phyloP scores from a whole-genome alignment of 495 filamentous ascomycete genomes.

The Annulohypoxylon bovei region DNA sequence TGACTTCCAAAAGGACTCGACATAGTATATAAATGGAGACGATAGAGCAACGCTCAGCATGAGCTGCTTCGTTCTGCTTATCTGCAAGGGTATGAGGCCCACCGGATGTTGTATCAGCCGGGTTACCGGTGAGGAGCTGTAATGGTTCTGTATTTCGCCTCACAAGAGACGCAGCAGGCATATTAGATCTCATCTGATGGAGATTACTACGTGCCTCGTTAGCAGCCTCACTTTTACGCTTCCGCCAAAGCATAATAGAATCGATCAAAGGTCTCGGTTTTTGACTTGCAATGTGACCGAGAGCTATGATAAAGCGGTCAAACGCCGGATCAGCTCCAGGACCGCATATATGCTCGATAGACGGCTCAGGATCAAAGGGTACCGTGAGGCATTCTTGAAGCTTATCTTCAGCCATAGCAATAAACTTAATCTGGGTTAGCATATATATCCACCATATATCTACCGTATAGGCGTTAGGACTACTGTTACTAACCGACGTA shows the following conservation, averaged over 20 bases:
- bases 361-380: conserved; percentile 76
- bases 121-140: conserved; percentile 45
- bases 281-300: conserved; percentile 91
- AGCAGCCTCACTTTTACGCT: conserved; percentile 90
- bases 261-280: conserved; percentile 97
- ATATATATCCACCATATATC: not conserved
- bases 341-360: conserved; percentile 88
- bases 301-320: conserved; percentile 91
- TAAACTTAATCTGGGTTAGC: conserved; percentile 60
- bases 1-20: conserved; percentile 91
- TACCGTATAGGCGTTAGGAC: not conserved
- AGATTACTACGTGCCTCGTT: conserved; percentile 67
- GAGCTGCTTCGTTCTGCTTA: conserved; percentile 73
- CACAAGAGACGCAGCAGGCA: conserved; percentile 47
- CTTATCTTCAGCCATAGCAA: conserved; percentile 90
- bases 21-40: conserved; percentile 96
- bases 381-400: conserved; percentile 83
- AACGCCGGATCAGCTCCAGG: conserved; percentile 89
- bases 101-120: conserved; percentile 23
- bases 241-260: conserved; percentile 96
- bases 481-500: conserved; percentile 72
- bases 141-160: conserved; percentile 62
- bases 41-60: conserved; percentile 86
- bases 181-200: conserved; percentile 64
- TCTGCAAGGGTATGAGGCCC: conserved; percentile 55